Conservation (phyloP, 2,329 filamentous ascomycete genomes). For the Cladosporium sp. region DNA sequence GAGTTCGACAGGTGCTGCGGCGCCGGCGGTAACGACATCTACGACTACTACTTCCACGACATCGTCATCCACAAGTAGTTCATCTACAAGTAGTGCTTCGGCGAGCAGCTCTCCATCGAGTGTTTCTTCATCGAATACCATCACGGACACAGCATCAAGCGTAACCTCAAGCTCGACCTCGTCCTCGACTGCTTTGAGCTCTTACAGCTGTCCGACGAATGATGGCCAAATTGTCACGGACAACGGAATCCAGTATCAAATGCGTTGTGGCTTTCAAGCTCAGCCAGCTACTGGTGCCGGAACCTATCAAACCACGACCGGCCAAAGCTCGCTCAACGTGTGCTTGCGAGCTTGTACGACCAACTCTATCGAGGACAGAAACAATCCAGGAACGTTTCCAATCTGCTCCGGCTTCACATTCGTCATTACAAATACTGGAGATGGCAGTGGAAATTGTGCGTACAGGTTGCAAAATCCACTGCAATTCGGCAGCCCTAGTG, state of each 20-base stretch:
- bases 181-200: background rate
- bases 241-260: slow-evolving; percentile 4
- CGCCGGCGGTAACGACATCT: background rate
- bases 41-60: background rate
- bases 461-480: background rate
- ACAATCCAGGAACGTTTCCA: background rate
- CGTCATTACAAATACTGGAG: background rate
- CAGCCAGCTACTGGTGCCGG: background rate
- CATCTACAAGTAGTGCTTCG: background rate
- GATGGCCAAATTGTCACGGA: slow-evolving; percentile 12
- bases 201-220: slow-evolving; percentile 10
- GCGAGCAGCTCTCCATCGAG: background rate
- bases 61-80: background rate
- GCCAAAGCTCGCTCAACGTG: background rate
- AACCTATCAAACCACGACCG: background rate
- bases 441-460: background rate
- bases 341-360: background rate
- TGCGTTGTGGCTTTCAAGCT: slow-evolving; percentile 11
- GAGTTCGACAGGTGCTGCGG: background rate
- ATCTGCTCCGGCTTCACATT: background rate
- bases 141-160: too few relatives aligned
- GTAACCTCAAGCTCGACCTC: too few relatives aligned
- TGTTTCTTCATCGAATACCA: too few relatives aligned
- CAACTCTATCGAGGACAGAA: background rate
- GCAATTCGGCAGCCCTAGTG: background rate